These are phyloP conservation scores for Alternaria arbusti DNA, from an alignment of 2,329 filamentous ascomycete genomes.

Conservation along the genomic window DNA sequence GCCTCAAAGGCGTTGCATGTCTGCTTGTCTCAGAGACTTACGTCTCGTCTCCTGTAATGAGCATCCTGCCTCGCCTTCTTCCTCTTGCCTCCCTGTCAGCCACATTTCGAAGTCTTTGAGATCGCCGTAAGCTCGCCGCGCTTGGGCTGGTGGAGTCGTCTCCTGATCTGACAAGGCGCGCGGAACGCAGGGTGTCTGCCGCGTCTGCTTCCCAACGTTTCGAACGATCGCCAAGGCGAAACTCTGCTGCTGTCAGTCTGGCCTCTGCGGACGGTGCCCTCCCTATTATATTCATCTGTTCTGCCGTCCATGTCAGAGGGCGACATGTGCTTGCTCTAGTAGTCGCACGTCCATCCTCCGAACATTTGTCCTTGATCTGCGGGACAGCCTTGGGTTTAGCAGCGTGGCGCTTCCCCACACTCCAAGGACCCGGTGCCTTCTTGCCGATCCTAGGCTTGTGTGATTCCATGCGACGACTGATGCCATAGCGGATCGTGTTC, in stretches of 20 bases:
- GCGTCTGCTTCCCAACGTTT: conserved; percentile 36
- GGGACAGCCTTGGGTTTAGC: conserved; percentile 37
- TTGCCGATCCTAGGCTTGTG: conserved; percentile 38
- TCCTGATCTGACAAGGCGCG: conserved; percentile 32
- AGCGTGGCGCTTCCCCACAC: conserved; percentile 49
- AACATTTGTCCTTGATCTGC: conserved; percentile 37
- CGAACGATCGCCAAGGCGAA: conserved; percentile 43
- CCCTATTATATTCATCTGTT: conserved; percentile 27
- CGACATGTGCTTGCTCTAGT: conserved; percentile 48
- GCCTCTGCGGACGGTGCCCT: conserved; percentile 27
- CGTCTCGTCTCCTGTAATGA: conserved; percentile 45
- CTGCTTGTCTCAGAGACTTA: conserved; percentile 40
- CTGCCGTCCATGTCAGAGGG: conserved; percentile 41
- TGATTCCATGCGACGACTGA: conserved; percentile 45
- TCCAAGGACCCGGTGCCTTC: conserved; percentile 38
- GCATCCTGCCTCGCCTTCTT: conserved; percentile 36
- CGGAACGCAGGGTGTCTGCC: conserved; percentile 34
- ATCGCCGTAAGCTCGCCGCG: conserved; percentile 33
- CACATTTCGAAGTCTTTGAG: conserved; percentile 21
- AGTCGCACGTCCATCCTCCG: conserved; percentile 36
- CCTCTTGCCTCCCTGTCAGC: conserved; percentile 29
- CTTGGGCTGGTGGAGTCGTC: conserved; percentile 21
- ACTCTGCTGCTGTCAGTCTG: conserved; percentile 32
- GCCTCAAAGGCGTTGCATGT: conserved; percentile 50
- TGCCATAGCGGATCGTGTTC: conserved; percentile 45